A percentile compares a stretch with the other conserved stretches of the same genome.
phyloP scores from a whole-genome alignment of 768 basidiomycete species.

The Hydnomerulius pinastri region DNA sequence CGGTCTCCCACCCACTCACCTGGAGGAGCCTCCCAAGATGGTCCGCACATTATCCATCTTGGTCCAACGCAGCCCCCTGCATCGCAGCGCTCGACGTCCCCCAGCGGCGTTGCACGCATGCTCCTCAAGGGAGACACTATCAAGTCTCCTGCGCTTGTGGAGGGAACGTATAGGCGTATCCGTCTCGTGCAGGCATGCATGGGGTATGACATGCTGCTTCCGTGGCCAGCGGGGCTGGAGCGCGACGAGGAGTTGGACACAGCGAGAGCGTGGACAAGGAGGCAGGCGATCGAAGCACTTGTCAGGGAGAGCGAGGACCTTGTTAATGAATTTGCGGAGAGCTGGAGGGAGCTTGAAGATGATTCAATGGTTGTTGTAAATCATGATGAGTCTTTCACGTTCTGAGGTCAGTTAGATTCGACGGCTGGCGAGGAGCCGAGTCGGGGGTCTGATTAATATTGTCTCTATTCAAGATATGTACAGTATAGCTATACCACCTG shows the following conservation, averaged over 20 bases:
- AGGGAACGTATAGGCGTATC: slow-evolving; percentile 60
- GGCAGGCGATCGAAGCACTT: slow-evolving; percentile 53
- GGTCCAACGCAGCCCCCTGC: slow-evolving; percentile 47
- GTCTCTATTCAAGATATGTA: too few relatives aligned
- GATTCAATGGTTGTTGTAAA: slow-evolving; percentile 9
- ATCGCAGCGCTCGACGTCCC: slow-evolving; percentile 1
- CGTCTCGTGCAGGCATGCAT: slow-evolving; percentile 61
- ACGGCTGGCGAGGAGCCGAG: too few relatives aligned
- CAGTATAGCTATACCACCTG: too few relatives aligned
- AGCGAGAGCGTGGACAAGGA: slow-evolving; percentile 50
- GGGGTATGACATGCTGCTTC: slow-evolving; percentile 62
- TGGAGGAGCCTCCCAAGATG: slow-evolving; percentile 32
- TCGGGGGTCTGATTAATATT: too few relatives aligned
- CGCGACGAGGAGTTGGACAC: neutral
- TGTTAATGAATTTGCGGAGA: slow-evolving; percentile 58
- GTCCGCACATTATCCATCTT: slow-evolving; percentile 60
- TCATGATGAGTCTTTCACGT: slow-evolving; percentile 6
- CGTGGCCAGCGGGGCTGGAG: slow-evolving; percentile 38
- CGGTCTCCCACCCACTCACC: slow-evolving; percentile 41
- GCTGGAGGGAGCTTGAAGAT: slow-evolving; percentile 26
- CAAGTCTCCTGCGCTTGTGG: slow-evolving; percentile 52
- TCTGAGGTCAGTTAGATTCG: too few relatives aligned
- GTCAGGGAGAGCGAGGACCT: slow-evolving; percentile 56
- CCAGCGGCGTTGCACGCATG: neutral
- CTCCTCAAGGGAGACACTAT: slow-evolving; percentile 43